These are phyloP conservation scores for Heritiera littoralis DNA, from an alignment of 345 rosid species.

Conservation along the genomic window DNA sequence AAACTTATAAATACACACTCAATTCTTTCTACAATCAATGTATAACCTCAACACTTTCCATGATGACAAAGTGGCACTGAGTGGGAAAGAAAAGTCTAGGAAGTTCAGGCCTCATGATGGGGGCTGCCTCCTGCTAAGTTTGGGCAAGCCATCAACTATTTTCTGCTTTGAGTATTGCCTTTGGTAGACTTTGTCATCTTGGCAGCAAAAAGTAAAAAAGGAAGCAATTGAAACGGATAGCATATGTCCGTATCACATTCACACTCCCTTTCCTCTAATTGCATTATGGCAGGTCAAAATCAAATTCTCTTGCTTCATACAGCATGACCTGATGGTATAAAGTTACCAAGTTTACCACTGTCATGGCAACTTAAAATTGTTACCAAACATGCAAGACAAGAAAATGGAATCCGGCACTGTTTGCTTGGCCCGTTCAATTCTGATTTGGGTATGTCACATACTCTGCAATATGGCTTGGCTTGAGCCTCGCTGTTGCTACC, in stretches of 20 bases:
- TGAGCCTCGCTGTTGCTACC: neutral
- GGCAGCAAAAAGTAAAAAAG: neutral
- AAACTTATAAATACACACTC: too few relatives aligned
- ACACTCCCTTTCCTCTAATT: neutral
- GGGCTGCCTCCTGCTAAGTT: neutral
- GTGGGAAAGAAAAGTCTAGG: neutral
- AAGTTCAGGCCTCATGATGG: neutral
- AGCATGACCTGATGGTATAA: neutral
- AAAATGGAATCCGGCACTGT: neutral
- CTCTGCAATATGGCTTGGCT: neutral
- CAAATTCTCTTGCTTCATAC: too few relatives aligned
- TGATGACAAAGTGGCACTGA: neutral
- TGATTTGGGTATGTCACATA: neutral
- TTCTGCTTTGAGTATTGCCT: neutral
- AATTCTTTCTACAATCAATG: too few relatives aligned
- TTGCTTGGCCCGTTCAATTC: neutral
- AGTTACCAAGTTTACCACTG: neutral
- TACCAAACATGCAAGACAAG: neutral
- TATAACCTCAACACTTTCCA: neutral
- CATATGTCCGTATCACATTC: neutral
- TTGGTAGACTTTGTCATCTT: neutral
- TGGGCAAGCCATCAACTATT: neutral
- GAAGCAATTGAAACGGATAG: neutral
- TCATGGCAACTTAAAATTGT: neutral
- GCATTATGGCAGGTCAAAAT: neutral